A percentile compares a stretch with the other conserved stretches of the same genome.
phyloP scores from a whole-genome alignment of 345 rosid species.

The Bruguiera sexangula region DNA sequence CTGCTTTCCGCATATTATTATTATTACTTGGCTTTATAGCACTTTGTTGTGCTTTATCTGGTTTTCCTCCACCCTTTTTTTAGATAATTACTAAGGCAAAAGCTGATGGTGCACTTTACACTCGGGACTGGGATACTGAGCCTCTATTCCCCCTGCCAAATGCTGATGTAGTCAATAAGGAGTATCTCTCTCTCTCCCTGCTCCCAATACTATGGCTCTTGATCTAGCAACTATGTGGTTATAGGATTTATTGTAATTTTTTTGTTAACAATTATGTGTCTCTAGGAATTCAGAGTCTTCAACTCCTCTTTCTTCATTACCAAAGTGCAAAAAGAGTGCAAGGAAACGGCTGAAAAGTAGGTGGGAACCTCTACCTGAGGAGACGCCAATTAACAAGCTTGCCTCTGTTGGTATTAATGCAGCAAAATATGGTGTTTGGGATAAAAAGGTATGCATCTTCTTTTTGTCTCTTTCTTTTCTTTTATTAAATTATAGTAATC shows the following conservation, averaged over 20 bases:
- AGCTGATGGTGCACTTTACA: slow-evolving; percentile 59
- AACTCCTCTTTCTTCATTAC: slow-evolving; percentile 31
- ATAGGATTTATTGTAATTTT: too few relatives aligned
- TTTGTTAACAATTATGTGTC: background rate
- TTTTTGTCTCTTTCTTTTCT: background rate
- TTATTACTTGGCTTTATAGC: background rate
- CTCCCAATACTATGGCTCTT: background rate
- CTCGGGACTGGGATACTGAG: slow-evolving; percentile 81
- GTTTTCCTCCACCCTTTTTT: slow-evolving; percentile 2
- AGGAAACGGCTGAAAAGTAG: slow-evolving; percentile 76
- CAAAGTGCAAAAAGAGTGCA: slow-evolving; percentile 59
- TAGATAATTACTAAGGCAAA: slow-evolving; percentile 74
- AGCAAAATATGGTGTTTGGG: slow-evolving; percentile 58
- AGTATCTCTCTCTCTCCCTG: slow-evolving; percentile 37
- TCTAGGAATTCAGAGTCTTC: slow-evolving; percentile 38
- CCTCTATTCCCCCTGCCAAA: slow-evolving; percentile 66
- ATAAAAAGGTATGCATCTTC: slow-evolving; percentile 49
- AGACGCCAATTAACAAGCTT: slow-evolving; percentile 48
- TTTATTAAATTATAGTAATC: background rate
- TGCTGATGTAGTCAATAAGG: slow-evolving; percentile 37
- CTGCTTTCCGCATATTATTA: background rate
- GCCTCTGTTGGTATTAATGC: slow-evolving; percentile 36
- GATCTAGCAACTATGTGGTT: too few relatives aligned
- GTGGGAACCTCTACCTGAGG: slow-evolving; percentile 93
- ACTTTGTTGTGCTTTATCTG: background rate